Conservation (phyloP, 2,329 filamentous ascomycete genomes). For the Sclerotinia glacialis region DNA sequence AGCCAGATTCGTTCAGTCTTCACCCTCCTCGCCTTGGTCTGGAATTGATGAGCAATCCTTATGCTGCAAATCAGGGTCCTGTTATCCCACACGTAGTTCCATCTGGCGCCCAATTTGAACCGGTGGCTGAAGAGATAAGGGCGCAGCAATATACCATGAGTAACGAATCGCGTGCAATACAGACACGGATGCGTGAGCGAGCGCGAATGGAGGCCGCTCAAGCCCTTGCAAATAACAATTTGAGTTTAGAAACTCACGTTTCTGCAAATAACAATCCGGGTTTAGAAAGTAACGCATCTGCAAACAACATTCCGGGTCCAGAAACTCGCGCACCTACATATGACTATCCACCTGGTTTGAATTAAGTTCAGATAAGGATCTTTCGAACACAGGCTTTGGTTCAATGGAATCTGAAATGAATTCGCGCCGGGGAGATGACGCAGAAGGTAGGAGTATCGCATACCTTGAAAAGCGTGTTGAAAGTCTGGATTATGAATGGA, state of each 20-base stretch:
- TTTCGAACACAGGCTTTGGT: background rate
- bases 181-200: background rate
- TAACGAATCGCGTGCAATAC: too few relatives aligned
- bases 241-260: background rate
- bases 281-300: background rate
- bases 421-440: background rate
- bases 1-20: too few relatives aligned
- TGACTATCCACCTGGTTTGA: background rate
- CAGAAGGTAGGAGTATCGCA: background rate
- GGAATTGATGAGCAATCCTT: too few relatives aligned
- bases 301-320: background rate
- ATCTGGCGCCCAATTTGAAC: too few relatives aligned
- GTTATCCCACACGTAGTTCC: background rate
- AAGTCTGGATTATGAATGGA: background rate
- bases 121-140: too few relatives aligned
- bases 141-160: too few relatives aligned
- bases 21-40: background rate
- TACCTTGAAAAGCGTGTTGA: background rate
- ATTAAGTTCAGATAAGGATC: background rate
- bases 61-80: background rate
- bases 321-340: too few relatives aligned
- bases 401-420: too few relatives aligned
- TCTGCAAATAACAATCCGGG: background rate
- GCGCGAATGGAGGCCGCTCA: background rate
- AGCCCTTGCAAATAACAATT: background rate